Percentiles rank a stretch among this genome's conserved stretches.
phyloP scores from a whole-genome alignment of 805 yeast species.

The Starmerella floricola region DNA sequence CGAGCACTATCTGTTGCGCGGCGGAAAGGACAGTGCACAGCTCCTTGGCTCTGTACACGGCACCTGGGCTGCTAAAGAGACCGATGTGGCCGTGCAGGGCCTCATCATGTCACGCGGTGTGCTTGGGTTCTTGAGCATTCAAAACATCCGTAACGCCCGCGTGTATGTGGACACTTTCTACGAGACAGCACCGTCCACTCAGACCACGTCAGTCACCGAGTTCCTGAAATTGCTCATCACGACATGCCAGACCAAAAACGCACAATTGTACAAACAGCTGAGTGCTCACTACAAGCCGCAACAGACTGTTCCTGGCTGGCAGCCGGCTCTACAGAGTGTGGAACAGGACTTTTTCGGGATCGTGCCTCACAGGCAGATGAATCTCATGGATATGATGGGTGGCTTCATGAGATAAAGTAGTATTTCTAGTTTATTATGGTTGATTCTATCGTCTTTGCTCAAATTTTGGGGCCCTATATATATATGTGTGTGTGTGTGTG shows the following conservation, averaged over 20 bases:
- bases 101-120: slow-evolving; percentile 45
- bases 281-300: slow-evolving; percentile 37
- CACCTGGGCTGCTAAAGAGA: slow-evolving; percentile 4
- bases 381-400: slow-evolving; percentile 64
- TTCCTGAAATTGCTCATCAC: slow-evolving; percentile 56
- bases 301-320: slow-evolving; percentile 28
- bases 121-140: slow-evolving; percentile 58
- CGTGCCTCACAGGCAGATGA: slow-evolving; percentile 39
- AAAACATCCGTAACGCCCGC: slow-evolving; percentile 49
- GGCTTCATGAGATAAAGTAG: slow-evolving; percentile 34
- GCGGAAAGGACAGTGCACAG: slow-evolving; percentile 41
- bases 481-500: too few relatives aligned
- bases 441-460: background rate
- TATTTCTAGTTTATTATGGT: background rate
- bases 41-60: slow-evolving; percentile 37
- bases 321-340: slow-evolving; percentile 39
- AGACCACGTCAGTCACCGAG: slow-evolving; percentile 33
- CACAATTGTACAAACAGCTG: slow-evolving; percentile 44
- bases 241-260: slow-evolving; percentile 44
- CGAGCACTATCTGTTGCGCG: slow-evolving; percentile 60
- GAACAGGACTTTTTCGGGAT: slow-evolving; percentile 56
- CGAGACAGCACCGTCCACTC: slow-evolving; percentile 7
- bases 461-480: background rate
- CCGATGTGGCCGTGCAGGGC: background rate
- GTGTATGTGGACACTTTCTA: slow-evolving; percentile 28